Conservation (phyloP, 257 asterid genomes). For the Parsonsia alboflavescens region DNA sequence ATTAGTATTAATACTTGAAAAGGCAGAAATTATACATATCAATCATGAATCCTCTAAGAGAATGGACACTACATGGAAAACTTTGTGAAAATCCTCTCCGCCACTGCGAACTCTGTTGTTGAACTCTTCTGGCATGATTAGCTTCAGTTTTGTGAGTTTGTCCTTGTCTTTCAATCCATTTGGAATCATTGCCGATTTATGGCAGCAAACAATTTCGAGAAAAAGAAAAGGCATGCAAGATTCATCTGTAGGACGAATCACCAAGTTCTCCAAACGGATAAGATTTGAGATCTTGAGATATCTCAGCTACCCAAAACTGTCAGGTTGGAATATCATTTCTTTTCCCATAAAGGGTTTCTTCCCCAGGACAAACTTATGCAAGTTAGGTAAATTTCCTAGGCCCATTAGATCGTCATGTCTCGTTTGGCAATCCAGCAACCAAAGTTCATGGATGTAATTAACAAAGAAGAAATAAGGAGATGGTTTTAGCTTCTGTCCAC, state of each 20-base stretch:
- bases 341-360: too few relatives aligned
- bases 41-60: too few relatives aligned
- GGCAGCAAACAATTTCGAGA: too few relatives aligned
- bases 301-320: conserved; percentile 8
- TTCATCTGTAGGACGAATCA: neutral
- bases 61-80: neutral
- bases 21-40: too few relatives aligned
- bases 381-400: conserved; percentile 9
- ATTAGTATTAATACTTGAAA: too few relatives aligned
- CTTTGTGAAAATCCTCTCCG: neutral
- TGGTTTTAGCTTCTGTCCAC: neutral
- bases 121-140: conserved; percentile 1
- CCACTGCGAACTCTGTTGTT: neutral
- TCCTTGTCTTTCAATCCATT: too few relatives aligned
- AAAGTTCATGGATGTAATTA: too few relatives aligned
- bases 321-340: neutral
- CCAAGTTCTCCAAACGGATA: neutral
- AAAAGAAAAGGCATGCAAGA: too few relatives aligned
- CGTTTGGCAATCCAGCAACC: too few relatives aligned
- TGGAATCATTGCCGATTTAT: neutral
- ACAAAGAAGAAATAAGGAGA: too few relatives aligned
- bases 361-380: neutral
- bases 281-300: neutral
- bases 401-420: conserved; percentile 13
- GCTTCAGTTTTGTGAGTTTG: neutral